Conservation (phyloP, 1,284 basidiomycete genomes). For the Boletus smithii region DNA sequence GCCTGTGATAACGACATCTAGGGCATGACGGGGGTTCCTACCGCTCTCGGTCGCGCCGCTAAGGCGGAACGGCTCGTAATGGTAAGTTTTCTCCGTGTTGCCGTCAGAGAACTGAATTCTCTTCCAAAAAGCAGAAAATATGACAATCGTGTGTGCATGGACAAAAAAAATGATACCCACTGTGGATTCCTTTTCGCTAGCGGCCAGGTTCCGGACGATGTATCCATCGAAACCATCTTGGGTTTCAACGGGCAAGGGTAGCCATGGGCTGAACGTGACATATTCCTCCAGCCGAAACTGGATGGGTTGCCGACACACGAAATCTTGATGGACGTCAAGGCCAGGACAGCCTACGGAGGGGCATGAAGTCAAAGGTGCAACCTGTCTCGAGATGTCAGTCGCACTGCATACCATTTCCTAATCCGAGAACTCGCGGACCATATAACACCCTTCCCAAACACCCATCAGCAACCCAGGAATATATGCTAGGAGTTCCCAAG, state of each 20-base stretch:
- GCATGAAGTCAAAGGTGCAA: conserved; percentile 26
- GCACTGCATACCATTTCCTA: conserved; percentile 8
- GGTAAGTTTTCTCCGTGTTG: conserved; percentile 24
- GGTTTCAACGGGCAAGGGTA: conserved; percentile 29
- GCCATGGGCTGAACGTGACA: conserved; percentile 32
- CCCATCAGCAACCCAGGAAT: conserved; percentile 46
- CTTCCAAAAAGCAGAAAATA: conserved; percentile 14
- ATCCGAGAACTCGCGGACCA: conserved; percentile 39
- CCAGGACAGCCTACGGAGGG: conserved; percentile 9
- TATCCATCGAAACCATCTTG: conserved; percentile 28
- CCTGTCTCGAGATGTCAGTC: conserved; percentile 27
- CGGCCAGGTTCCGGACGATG: conserved; percentile 20
- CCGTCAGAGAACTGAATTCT: conserved; percentile 32
- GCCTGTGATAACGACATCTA: conserved; percentile 38
- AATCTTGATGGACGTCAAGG: conserved; percentile 22
- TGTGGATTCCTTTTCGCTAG: conserved; percentile 25
- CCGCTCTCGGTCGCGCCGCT: conserved; percentile 26
- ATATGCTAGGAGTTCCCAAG: conserved; percentile 34
- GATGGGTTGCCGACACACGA: conserved; percentile 35
- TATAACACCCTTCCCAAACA: conserved; percentile 55
- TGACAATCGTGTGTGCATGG: conserved; percentile 26
- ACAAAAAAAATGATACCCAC: conserved; percentile 19
- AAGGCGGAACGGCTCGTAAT: conserved; percentile 35
- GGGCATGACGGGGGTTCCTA: conserved; percentile 29
- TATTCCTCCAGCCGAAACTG: conserved; percentile 34